Evolutionary conservation across 2,329 filamentous ascomycete species (phyloP).

Genomic region (Fusarium clavum): DNA sequence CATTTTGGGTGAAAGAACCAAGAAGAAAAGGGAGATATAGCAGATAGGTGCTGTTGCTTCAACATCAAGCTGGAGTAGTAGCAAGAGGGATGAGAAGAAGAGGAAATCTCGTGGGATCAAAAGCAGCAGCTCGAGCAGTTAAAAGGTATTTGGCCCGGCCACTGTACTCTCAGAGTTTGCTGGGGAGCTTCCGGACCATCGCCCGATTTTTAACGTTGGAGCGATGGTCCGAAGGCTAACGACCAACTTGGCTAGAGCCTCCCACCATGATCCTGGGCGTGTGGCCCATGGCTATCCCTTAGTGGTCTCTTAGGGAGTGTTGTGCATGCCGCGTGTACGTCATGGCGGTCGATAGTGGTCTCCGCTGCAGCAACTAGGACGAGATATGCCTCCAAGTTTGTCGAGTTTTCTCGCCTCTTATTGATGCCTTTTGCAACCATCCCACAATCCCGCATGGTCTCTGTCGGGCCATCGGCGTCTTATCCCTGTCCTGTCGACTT

Average conservation of each 20-base stretch:
- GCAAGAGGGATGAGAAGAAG: slow-evolving; percentile 31
- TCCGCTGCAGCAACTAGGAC: slow-evolving; percentile 34
- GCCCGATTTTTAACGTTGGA: slow-evolving; percentile 41
- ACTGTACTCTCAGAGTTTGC: slow-evolving; percentile 36
- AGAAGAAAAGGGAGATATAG: slow-evolving; percentile 47
- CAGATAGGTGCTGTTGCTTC: slow-evolving; percentile 42
- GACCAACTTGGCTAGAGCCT: slow-evolving; percentile 33
- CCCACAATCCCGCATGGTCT: slow-evolving; percentile 24
- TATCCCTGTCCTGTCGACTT: slow-evolving; percentile 28
- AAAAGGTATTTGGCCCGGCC: slow-evolving; percentile 28
- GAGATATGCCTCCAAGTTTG: slow-evolving; percentile 33
- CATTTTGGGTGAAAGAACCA: slow-evolving; percentile 63
- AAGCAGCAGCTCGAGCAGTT: slow-evolving; percentile 36
- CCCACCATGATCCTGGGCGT: slow-evolving; percentile 41
- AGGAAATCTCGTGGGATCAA: slow-evolving; percentile 1
- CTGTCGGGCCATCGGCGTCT: slow-evolving; percentile 28
- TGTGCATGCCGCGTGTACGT: slow-evolving; percentile 44
- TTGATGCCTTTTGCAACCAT: slow-evolving; percentile 35
- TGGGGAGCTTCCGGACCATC: slow-evolving; percentile 44
- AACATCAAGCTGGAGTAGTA: slow-evolving; percentile 43
- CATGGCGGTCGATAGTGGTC: slow-evolving; percentile 41
- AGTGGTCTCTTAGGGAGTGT: slow-evolving; percentile 42
- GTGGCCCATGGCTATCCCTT: slow-evolving; percentile 37
- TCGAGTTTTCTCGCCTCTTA: slow-evolving; percentile 33
- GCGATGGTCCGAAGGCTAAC: slow-evolving; percentile 46